Percentiles rank a stretch among this genome's conserved stretches.
Evolutionary conservation across 2,329 filamentous ascomycete species (phyloP).

Genomic region (Aureobasidium sp.): DNA sequence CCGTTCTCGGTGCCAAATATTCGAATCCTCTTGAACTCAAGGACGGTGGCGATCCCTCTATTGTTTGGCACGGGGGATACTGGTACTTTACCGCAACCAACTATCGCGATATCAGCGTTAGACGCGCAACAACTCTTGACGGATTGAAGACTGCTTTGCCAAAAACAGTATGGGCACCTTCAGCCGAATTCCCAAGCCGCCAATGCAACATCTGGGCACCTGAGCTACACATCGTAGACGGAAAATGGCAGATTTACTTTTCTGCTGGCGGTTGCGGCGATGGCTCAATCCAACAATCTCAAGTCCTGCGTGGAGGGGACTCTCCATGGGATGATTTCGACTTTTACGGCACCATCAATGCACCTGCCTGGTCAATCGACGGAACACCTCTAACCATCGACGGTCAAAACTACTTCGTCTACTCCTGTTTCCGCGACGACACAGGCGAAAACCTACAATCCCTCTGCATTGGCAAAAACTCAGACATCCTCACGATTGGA

Average conservation of each 20-base stretch:
- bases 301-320: conserved; percentile 59
- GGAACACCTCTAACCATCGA: conserved; percentile 57
- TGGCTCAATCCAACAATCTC: conserved; percentile 52
- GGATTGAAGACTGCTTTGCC: conserved; percentile 60
- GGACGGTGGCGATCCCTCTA: conserved; percentile 60
- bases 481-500: conserved; percentile 51
- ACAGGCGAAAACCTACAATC: conserved; percentile 44
- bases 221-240: conserved; percentile 57
- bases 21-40: conserved; percentile 60
- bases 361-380: conserved; percentile 58
- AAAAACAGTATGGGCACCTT: conserved; percentile 57
- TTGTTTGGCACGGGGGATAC: conserved; percentile 58
- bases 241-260: conserved; percentile 62
- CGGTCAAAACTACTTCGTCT: conserved; percentile 59
- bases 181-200: conserved; percentile 43
- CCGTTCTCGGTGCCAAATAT: conserved; percentile 37
- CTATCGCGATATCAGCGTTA: conserved; percentile 61
- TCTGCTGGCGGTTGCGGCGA: conserved; percentile 54
- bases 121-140: conserved; percentile 59
- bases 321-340: conserved; percentile 59
- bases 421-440: conserved; percentile 52
- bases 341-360: conserved; percentile 54
- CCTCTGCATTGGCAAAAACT: conserved; percentile 45
- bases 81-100: conserved; percentile 66
- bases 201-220: conserved; percentile 67